These are phyloP conservation scores for Rhizoclosmatium sp. DNA, from an alignment of 192 early-diverging fungal species.

Conservation along the genomic window DNA sequence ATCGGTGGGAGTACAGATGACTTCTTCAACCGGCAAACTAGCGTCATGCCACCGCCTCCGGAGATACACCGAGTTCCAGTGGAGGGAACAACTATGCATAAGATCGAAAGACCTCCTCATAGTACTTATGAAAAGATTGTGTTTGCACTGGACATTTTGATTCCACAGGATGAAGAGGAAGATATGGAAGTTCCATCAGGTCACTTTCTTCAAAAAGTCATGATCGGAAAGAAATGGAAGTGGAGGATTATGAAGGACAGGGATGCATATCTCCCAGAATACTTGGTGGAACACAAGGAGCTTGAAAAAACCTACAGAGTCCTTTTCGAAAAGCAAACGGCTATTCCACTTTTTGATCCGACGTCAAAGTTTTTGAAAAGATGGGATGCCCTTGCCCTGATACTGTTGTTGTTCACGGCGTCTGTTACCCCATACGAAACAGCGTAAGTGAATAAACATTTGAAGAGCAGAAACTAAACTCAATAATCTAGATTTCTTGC, in stretches of 20 bases:
- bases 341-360: conserved; percentile 47
- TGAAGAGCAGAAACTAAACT: background rate
- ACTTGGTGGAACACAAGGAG: conserved; percentile 45
- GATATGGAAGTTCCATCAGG: conserved; percentile 55
- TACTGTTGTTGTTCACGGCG: conserved; percentile 60
- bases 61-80: background rate
- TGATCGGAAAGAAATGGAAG: conserved; percentile 41
- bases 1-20: too few species aligned
- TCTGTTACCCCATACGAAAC: conserved; percentile 60
- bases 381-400: conserved; percentile 58
- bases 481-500: conserved; percentile 18
- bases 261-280: conserved; percentile 47
- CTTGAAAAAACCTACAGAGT: conserved; percentile 46
- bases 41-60: background rate
- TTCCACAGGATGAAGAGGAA: conserved; percentile 47
- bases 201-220: conserved; percentile 52
- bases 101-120: conserved; percentile 33
- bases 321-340: conserved; percentile 25
- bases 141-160: conserved; percentile 54
- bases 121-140: conserved; percentile 52
- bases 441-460: conserved; percentile 47
- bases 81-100: conserved; percentile 24
- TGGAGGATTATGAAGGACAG: conserved; percentile 52
- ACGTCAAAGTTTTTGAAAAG: conserved; percentile 48
- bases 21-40: too few species aligned